These are phyloP conservation scores for Trichoderma sp. DNA, from an alignment of 2,329 filamentous ascomycete genomes.

Conservation along the genomic window DNA sequence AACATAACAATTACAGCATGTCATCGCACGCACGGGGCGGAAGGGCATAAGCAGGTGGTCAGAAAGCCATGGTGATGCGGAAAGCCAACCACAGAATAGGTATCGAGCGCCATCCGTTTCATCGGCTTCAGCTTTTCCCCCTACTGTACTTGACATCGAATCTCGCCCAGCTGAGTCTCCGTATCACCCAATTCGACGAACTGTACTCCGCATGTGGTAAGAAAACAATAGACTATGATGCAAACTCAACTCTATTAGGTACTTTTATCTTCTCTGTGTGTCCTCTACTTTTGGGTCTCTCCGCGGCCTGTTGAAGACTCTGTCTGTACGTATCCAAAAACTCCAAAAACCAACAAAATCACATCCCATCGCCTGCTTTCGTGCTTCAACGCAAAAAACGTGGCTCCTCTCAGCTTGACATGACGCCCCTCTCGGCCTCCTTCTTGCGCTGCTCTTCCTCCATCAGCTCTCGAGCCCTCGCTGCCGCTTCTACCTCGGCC, in stretches of 20 bases:
- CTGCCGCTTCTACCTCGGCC: constrained; percentile 70
- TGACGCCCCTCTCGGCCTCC: constrained; percentile 20
- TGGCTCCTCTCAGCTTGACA: not conserved
- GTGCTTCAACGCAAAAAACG: not conserved
- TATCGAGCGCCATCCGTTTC: not conserved
- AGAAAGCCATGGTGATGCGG: not conserved
- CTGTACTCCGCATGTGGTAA: not conserved
- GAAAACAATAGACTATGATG: not conserved
- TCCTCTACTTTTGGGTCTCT: not conserved
- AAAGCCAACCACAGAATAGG: not conserved
- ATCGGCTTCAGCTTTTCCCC: not conserved
- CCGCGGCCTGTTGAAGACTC: constrained; percentile 18
- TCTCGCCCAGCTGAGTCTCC: not conserved
- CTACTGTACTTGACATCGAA: not conserved
- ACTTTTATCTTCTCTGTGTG: not conserved
- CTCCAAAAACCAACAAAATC: not conserved
- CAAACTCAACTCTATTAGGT: not conserved
- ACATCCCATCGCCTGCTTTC: not conserved
- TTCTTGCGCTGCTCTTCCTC: constrained; percentile 58
- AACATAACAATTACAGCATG: not conserved
- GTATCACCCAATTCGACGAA: not conserved
- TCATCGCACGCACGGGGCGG: not conserved
- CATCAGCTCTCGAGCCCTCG: constrained; percentile 61
- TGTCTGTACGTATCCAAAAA: not conserved
- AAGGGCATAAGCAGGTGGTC: not conserved